A percentile compares a stretch with the other conserved stretches of the same genome.
Evolutionary conservation across 805 yeast species (phyloP).

Genomic region (Pichia sporocuriosa): DNA sequence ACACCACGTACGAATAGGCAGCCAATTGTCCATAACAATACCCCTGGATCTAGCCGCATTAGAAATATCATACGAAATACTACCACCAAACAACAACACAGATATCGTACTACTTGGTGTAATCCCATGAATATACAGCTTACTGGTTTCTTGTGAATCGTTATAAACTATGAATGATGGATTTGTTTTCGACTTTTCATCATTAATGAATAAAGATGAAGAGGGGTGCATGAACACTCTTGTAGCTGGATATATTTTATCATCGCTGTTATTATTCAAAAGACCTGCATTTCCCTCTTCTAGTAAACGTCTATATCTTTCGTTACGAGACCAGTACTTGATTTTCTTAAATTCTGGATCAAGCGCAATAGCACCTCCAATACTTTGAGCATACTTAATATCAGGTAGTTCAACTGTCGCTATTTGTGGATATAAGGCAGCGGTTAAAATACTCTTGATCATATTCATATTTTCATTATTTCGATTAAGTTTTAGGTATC

Average conservation of each 20-base stretch:
- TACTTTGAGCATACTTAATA: constrained; percentile 60
- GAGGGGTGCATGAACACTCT: constrained; percentile 86
- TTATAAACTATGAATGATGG: constrained; percentile 54
- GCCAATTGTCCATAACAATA: constrained; percentile 79
- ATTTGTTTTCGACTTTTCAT: constrained; percentile 21
- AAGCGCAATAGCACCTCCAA: constrained; percentile 75
- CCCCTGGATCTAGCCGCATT: constrained; percentile 65
- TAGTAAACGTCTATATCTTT: constrained; percentile 34
- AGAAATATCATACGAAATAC: constrained; percentile 47
- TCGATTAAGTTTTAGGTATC: constrained; percentile 35
- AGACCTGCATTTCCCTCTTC: constrained; percentile 11
- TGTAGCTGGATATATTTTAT: constrained; percentile 43
- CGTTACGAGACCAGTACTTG: constrained; percentile 68
- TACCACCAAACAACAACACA: constrained; percentile 76
- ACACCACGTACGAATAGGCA: constrained; percentile 88
- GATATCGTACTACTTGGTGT: constrained; percentile 77
- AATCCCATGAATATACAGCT: constrained; percentile 62
- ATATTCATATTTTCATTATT: constrained; percentile 46
- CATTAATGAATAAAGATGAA: constrained; percentile 53
- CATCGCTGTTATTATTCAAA: constrained; percentile 10
- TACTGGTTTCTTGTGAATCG: constrained; percentile 52
- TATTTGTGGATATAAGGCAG: constrained; percentile 76
- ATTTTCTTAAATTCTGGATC: constrained; percentile 75
- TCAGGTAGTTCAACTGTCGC: constrained; percentile 81
- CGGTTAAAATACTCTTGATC: constrained; percentile 63